Evolutionary conservation across 495 filamentous ascomycete species (phyloP).

Genomic region (Neurospora sp.): DNA sequence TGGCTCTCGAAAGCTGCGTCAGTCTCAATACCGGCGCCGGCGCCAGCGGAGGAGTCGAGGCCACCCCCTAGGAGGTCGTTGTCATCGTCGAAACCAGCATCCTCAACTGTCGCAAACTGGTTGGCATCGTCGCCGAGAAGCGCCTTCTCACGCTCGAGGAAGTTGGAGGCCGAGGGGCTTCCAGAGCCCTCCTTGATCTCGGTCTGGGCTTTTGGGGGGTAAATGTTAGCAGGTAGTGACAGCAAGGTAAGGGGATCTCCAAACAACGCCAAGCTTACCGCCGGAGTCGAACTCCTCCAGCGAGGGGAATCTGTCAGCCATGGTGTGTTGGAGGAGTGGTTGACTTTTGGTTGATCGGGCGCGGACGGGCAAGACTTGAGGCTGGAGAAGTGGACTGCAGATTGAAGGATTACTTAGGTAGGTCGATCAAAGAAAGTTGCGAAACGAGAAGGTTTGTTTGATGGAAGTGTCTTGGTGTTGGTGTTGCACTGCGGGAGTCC

Average conservation of each 20-base stretch:
- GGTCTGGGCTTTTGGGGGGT: slow-evolving; percentile 30
- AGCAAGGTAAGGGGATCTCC: slow-evolving; percentile 5
- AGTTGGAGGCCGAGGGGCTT: slow-evolving; percentile 55
- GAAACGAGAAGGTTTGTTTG: not conserved
- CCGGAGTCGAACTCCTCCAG: slow-evolving; percentile 93
- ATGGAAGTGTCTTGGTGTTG: not conserved
- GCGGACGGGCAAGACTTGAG: not conserved
- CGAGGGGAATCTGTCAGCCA: slow-evolving; percentile 96
- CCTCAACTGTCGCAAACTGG: slow-evolving; percentile 74
- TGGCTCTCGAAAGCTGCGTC: slow-evolving; percentile 72
- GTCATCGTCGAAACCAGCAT: slow-evolving; percentile 55
- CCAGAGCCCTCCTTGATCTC: slow-evolving; percentile 32
- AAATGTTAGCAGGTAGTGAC: slow-evolving; percentile 17
- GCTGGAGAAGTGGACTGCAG: not conserved
- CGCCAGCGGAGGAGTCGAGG: slow-evolving; percentile 34
- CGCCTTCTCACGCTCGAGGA: slow-evolving; percentile 82
- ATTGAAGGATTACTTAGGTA: not conserved
- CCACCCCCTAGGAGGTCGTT: slow-evolving; percentile 69
- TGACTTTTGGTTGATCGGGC: not conserved
- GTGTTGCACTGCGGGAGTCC: not conserved
- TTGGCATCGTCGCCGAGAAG: slow-evolving; percentile 84
- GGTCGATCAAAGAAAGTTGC: not conserved
- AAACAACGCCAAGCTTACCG: slow-evolving; percentile 35
- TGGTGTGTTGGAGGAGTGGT: slow-evolving; percentile 25
- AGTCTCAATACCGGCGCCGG: not conserved